Conservation (phyloP, 257 asterid genomes). For the Fraxinus quadrangulata region DNA sequence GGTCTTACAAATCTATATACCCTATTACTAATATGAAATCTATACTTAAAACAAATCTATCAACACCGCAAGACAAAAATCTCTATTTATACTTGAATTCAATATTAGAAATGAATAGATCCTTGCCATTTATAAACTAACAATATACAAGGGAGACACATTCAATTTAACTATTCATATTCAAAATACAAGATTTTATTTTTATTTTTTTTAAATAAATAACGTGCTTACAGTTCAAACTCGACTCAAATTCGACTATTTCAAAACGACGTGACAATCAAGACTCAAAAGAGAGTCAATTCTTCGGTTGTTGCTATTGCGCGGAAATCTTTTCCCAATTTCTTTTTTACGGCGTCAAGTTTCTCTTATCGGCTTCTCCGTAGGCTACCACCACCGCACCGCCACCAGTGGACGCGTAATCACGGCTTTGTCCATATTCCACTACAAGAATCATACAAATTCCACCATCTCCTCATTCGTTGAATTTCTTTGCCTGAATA, state of each 20-base stretch:
- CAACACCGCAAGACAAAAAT: too few relatives aligned
- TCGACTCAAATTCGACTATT: background rate
- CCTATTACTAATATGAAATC: too few relatives aligned
- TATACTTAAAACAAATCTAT: too few relatives aligned
- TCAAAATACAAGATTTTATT: too few relatives aligned
- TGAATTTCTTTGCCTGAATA: background rate
- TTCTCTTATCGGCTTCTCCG: background rate
- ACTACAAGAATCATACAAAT: background rate
- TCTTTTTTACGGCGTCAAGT: background rate
- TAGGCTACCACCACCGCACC: background rate
- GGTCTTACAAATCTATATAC: too few relatives aligned
- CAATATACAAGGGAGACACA: too few relatives aligned
- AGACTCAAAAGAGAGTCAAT: background rate
- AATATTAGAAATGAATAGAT: too few relatives aligned
- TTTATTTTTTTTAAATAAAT: too few relatives aligned
- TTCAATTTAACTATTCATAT: too few relatives aligned
- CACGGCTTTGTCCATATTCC: background rate
- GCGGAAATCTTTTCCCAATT: background rate
- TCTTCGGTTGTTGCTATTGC: background rate
- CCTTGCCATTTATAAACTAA: too few relatives aligned
- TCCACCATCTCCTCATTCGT: background rate
- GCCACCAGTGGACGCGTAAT: background rate
- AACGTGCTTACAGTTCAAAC: background rate
- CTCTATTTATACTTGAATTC: too few relatives aligned
- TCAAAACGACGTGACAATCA: background rate